Base-by-base conservation (phyloP, 1,284 basidiomycete genomes). In the Papiliotrema fonsecae region DNA sequence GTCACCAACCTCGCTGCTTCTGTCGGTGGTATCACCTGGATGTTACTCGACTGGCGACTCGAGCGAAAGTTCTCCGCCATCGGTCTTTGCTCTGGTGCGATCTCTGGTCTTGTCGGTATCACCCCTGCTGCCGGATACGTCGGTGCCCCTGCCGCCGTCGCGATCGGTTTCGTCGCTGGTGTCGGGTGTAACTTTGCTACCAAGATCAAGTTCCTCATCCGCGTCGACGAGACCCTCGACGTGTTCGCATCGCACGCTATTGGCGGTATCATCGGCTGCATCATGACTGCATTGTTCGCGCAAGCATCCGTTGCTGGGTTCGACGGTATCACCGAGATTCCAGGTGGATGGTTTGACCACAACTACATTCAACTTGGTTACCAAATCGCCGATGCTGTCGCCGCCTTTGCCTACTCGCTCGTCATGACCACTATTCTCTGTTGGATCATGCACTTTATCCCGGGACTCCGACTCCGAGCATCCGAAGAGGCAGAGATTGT, bases 11-110 rank as follows among this genome's bases (percentile, higher is more conserved):
- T 92, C 38, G 84, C 89, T 1, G 89, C 89, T 2, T 82, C 82
- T 49, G 83, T 87, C 30, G 92, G 86, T 43, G 94, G 88, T 13
- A 56, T 97, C 52, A 93, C 90, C 13, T 98, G 94, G 93, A 91
- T 97, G 88, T 73, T 91, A 48, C 84, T 87, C 77, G 93, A 97
- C 77, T 93, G 85, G 75, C 83, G 92, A 50, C 81, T 96, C 51
- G 91, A 96, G 75, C 81, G 81, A 72, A 96, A 97, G 75, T 96
- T 85, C 85, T 89, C 85, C 35, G 86, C 83, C 6, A 88, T 98
- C 55, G 92, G 92, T 14, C 94, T 98, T 78, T 98, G 94, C 77
- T 91, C 89, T 3, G 94, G 94, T 46, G 91, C 89, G 50, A 86
- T 97, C 58, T 79, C 86, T 13, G 92, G 91, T 46, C 81, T 96